Evolutionary conservation across 208 protist genomes (phyloP), one percentile per base, ranked within the genome.

Genomic region (Wallacemonas sp.): DNA sequence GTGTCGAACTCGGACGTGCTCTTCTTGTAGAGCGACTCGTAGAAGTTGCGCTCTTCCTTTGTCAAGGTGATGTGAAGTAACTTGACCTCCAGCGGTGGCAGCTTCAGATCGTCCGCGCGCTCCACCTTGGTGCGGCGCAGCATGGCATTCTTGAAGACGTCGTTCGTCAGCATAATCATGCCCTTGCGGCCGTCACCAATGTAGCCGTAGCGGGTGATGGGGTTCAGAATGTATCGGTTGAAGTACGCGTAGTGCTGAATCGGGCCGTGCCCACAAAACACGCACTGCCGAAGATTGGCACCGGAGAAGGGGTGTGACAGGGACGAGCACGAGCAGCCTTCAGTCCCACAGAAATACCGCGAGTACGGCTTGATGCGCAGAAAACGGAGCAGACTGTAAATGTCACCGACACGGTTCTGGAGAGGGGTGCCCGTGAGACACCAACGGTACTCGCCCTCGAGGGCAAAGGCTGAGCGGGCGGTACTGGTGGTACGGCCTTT

Each of bases 391-490:
- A 99, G 86, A 48, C 92, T 92, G 84, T 98, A 99, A 23, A 99
- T 65, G 76, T 99, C 98, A 17, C 95, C 90, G 29, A 98, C 96
- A 70, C 98, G 97, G 78, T 99, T 99, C 78, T 99, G 98, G 49
- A 99, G 73, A 27, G 97, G 97, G 12, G 97, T 99, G 60, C 97
- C 97, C 9, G 92, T 96, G 24, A 98, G 80, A 49, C 92, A 96
- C 96, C 96, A 98, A 19, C 85, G 81, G 60, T 90, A 78, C 58
- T 95, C 75, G 1, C 83, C 81, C 9, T 72, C 41, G 14, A 97
- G 69, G 34, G 93, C 87, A 72, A 95, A 95, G 24, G 88, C 87
- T 14, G 87, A 82, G 52, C 88, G 87, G 9, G 92, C 83, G 9
- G 93, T 96, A 74, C 78, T 92, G 43, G 89, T 96, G 12, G 90